These are phyloP conservation scores for Citrullus colocynthis DNA, from an alignment of 306 rosid genomes.

Conservation along the genomic window DNA sequence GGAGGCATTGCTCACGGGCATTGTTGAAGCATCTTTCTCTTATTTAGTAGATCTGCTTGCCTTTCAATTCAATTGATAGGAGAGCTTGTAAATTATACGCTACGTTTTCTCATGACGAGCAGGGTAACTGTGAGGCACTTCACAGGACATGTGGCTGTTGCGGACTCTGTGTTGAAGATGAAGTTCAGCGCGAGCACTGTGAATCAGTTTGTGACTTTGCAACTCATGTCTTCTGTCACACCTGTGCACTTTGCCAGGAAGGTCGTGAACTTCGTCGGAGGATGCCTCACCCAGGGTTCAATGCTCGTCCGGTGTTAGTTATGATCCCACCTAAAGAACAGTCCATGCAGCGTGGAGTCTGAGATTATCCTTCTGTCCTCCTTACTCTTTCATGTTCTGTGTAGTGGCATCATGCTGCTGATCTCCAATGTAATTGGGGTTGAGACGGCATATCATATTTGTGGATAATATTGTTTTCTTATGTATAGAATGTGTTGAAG, in stretches of 20 bases:
- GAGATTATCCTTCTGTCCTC: constrained; percentile 1
- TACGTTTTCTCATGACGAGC: constrained; percentile 16
- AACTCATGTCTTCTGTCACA: constrained; percentile 79
- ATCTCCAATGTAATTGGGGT: neutral
- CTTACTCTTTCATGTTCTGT: neutral
- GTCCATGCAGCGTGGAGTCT: constrained; percentile 66
- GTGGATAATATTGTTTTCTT: neutral
- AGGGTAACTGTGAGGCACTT: constrained; percentile 71
- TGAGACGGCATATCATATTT: neutral
- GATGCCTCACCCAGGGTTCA: constrained; percentile 80
- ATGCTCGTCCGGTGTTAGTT: constrained; percentile 58
- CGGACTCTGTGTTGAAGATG: constrained; percentile 57
- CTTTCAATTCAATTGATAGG: neutral
- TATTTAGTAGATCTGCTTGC: neutral
- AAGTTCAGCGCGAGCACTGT: constrained; percentile 55
- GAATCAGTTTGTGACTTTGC: constrained; percentile 69
- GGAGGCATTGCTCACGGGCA: neutral
- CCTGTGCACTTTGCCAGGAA: constrained; percentile 89
- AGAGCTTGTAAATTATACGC: neutral
- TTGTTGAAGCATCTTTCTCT: neutral
- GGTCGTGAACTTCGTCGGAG: constrained; percentile 94
- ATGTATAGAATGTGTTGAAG: constrained; percentile 1
- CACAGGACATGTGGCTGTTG: constrained; percentile 80
- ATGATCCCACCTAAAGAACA: constrained; percentile 90
- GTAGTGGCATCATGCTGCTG: neutral